A percentile compares a stretch with the other conserved stretches of the same genome.
These are phyloP conservation scores for Actinomortierella wolfii DNA, from an alignment of 371 early-diverging fungal species.

Conservation along the genomic window DNA sequence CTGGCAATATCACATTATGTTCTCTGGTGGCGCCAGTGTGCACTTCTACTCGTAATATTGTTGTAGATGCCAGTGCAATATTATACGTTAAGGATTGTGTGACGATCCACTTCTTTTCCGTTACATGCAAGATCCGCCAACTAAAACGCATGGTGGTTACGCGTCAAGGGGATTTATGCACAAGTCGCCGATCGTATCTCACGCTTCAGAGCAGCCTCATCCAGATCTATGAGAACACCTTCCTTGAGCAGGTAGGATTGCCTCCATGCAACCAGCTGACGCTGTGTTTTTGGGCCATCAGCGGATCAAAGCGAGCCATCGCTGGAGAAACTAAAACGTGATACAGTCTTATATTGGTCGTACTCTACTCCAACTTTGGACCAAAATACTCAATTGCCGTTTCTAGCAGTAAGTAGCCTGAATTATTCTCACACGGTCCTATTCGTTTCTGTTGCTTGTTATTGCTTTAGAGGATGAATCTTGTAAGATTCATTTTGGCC, in stretches of 20 bases:
- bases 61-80: too few relatives aligned
- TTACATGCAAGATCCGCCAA: constrained; percentile 53
- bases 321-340: constrained; percentile 65
- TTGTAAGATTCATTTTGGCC: too few relatives aligned
- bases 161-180: constrained; percentile 78
- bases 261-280: constrained; percentile 34
- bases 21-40: too few relatives aligned
- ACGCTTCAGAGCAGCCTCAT: constrained; percentile 72
- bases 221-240: constrained; percentile 50
- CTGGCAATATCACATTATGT: too few relatives aligned
- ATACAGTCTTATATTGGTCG: constrained; percentile 75
- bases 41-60: too few relatives aligned
- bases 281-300: constrained; percentile 77
- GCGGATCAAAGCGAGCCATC: constrained; percentile 93
- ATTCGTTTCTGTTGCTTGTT: too few relatives aligned
- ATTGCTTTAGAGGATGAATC: too few relatives aligned
- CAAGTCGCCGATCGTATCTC: constrained; percentile 69
- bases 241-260: not conserved
- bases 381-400: constrained; percentile 76
- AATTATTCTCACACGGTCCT: too few relatives aligned
- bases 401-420: constrained; percentile 47
- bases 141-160: constrained; percentile 68
- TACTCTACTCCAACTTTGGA: constrained; percentile 96
- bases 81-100: constrained; percentile 19
- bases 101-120: constrained; percentile 49